A percentile compares a stretch with the other conserved stretches of the same genome.
These are phyloP conservation scores for Nephelium lappaceum DNA, from an alignment of 345 rosid species.

Conservation along the genomic window DNA sequence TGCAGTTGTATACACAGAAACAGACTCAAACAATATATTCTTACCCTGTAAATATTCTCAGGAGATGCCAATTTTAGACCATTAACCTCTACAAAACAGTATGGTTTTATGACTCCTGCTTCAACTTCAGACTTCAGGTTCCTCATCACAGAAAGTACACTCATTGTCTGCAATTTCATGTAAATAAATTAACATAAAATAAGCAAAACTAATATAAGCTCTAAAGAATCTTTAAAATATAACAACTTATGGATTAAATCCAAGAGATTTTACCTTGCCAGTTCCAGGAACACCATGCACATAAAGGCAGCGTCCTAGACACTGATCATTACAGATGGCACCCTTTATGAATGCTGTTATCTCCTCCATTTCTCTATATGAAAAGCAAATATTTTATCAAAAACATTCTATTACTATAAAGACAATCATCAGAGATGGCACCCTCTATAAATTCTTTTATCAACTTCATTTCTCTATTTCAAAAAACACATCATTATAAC, in stretches of 20 bases:
- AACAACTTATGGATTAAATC: background rate
- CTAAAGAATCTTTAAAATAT: conserved; percentile 2
- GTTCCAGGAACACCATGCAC: conserved; percentile 99
- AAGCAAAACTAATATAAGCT: conserved; percentile 14
- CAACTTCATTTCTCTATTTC: conserved; percentile 80
- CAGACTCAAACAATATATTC: background rate
- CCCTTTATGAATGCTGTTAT: conserved; percentile 76
- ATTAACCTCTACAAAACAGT: conserved; percentile 91
- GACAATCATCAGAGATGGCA: conserved; percentile 61
- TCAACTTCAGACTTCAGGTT: conserved; percentile 86
- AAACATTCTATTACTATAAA: background rate
- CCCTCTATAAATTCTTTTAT: conserved; percentile 73
- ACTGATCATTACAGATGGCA: conserved; percentile 84
- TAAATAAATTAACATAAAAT: conserved; percentile 17
- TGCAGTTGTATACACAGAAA: background rate
- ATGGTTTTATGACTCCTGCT: conserved; percentile 65
- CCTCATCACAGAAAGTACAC: conserved; percentile 83
- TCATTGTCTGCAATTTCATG: conserved; percentile 64
- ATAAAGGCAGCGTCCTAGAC: conserved; percentile 90
- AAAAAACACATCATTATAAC: conserved; percentile 12
- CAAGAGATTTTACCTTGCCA: conserved; percentile 63
- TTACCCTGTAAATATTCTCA: conserved; percentile 83
- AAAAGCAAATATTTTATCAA: conserved; percentile 8
- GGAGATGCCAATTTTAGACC: conserved; percentile 95
- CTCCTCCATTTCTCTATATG: conserved; percentile 84